phyloP scores from a whole-genome alignment of 2,329 filamentous ascomycete genomes.

The Cytospora piceae region DNA sequence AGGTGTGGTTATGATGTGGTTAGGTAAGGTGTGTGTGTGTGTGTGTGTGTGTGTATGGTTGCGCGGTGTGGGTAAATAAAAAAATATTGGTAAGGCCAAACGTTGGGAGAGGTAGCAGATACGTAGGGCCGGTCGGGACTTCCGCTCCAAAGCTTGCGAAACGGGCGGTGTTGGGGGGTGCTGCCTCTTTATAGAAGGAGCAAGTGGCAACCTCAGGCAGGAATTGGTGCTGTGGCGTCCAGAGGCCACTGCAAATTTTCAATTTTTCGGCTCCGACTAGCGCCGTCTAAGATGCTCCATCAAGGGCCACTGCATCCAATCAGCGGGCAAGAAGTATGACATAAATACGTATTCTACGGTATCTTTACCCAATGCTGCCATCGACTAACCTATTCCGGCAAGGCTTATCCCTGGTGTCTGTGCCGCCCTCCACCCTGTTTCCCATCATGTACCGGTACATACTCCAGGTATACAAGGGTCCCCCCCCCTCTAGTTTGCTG shows the following conservation, averaged over 20 bases:
- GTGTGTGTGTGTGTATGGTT: conserved; percentile 37
- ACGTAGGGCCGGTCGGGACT: conserved; percentile 60
- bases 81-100: conserved; percentile 47
- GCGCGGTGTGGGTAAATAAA: conserved; percentile 37
- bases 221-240: conserved; percentile 42
- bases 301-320: conserved; percentile 21
- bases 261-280: conserved; percentile 25
- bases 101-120: conserved; percentile 46
- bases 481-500: background rate
- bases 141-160: conserved; percentile 56
- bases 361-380: background rate
- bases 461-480: background rate
- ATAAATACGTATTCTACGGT: conserved; percentile 8
- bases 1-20: background rate
- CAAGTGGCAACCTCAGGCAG: conserved; percentile 41
- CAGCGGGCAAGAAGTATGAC: background rate
- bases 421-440: conserved; percentile 17
- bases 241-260: conserved; percentile 37
- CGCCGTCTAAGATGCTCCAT: conserved; percentile 7
- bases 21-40: conserved; percentile 31
- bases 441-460: conserved; percentile 23
- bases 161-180: conserved; percentile 54
- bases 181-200: conserved; percentile 25
- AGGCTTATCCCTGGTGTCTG: conserved; percentile 18
- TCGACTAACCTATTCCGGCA: background rate